phyloP scores from a whole-genome alignment of 1,284 basidiomycete genomes.

The Blastosporella zonata region DNA sequence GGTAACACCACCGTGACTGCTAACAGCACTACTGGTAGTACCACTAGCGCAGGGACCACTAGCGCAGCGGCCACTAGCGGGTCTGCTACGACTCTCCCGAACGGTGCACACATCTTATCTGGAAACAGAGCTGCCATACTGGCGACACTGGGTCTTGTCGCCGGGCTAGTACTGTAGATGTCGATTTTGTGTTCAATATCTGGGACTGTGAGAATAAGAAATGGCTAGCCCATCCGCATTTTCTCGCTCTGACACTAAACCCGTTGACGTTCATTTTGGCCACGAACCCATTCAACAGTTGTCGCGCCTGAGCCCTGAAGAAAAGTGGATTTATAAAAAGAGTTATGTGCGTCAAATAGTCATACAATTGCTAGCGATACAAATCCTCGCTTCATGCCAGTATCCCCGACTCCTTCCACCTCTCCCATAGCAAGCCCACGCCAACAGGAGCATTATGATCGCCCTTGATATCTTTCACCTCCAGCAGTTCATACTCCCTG shows the following conservation, averaged over 20 bases:
- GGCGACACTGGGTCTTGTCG: slow-evolving; percentile 13
- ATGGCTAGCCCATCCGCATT: slow-evolving; percentile 11
- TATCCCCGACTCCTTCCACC: slow-evolving; percentile 76
- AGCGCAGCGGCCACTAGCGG: not conserved
- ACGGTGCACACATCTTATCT: slow-evolving; percentile 7
- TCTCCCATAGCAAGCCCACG: slow-evolving; percentile 83
- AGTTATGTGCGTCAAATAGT: not conserved
- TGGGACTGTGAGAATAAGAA: slow-evolving; percentile 7
- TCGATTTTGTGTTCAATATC: not conserved
- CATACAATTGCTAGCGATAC: not conserved
- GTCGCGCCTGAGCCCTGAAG: not conserved
- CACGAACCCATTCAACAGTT: too few relatives aligned
- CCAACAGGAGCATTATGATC: slow-evolving; percentile 58
- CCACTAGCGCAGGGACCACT: too few relatives aligned
- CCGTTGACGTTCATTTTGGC: too few relatives aligned
- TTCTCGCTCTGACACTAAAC: not conserved
- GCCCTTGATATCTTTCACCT: slow-evolving; percentile 86
- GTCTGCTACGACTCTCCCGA: slow-evolving; percentile 1
- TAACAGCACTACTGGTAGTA: not conserved
- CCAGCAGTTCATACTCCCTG: slow-evolving; percentile 87
- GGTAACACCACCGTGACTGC: slow-evolving; percentile 2
- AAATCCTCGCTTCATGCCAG: slow-evolving; percentile 23
- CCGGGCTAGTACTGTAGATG: slow-evolving; percentile 15
- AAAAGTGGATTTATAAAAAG: not conserved
- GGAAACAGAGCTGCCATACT: slow-evolving; percentile 11